Conservation (phyloP, 2,329 filamentous ascomycete species). For the Fusarium incarnatum region DNA sequence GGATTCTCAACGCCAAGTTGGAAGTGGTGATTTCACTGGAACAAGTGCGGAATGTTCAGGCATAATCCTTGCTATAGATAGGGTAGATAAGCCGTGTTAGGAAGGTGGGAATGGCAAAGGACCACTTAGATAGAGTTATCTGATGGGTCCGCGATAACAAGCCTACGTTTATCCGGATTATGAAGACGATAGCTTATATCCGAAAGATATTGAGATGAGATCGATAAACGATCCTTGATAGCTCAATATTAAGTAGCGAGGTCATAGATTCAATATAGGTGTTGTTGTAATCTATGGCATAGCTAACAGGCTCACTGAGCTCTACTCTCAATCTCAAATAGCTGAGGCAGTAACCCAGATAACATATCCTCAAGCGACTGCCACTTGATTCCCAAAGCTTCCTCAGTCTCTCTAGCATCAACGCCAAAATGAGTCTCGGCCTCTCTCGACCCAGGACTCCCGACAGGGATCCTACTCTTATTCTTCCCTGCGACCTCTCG, state of each 20-base stretch:
- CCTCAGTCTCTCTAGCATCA: slow-evolving; percentile 8
- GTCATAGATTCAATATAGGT: too few species aligned
- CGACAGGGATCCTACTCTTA: background rate
- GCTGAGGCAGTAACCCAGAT: background rate
- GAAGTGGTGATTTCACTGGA: background rate
- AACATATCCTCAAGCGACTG: slow-evolving; percentile 5
- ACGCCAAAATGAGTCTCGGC: slow-evolving; percentile 1
- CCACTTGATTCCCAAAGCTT: background rate
- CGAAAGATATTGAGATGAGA: background rate
- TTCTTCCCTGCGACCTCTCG: background rate
- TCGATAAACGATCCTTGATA: too few species aligned
- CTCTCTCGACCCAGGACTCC: background rate
- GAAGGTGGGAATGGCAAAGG: background rate
- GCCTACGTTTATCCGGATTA: background rate
- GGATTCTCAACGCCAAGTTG: background rate
- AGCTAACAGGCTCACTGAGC: background rate
- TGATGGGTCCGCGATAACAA: background rate
- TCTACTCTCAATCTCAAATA: slow-evolving; percentile 1
- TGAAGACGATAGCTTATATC: background rate
- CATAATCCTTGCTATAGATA: background rate
- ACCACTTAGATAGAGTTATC: background rate
- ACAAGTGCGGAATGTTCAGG: background rate
- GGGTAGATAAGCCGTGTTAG: background rate
- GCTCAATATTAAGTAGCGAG: too few species aligned
- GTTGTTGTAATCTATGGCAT: too few species aligned